Base-by-base conservation (phyloP, 352 stramenopile genomes). In the Pythium rhizo-oryzae region DNA sequence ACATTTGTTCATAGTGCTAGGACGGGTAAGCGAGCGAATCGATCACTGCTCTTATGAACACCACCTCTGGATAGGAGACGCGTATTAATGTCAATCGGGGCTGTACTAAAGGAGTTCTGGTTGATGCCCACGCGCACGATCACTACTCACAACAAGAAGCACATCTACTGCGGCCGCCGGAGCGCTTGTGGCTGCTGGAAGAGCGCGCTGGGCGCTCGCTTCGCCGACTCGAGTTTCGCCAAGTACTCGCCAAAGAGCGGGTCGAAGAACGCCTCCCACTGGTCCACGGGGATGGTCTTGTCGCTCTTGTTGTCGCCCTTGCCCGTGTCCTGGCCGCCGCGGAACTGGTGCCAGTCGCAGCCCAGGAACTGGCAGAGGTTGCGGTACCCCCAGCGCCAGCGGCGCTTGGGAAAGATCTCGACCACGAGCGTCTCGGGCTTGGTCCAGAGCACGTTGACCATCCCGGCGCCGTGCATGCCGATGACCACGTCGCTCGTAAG, bases 351-450 rank as follows among this genome's bases (percentile, higher is more conserved):
- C 79, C 83, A 94, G 30, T 85, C 58, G 61, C 84, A 92, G 47
- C 84, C 87, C 5, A 90, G 33, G 33, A 84, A 89, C 52, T 92
- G 84, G 47, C 87, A 94, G 46, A 94, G 50, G 50, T 94, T 93
- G 15, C 84, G 81, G 59, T 91, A 93, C 7, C 87, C 87, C 80
- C 80, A 94, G 18, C 83, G 80, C 12, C 67, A 73, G 13, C 75
- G 72, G 8, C 71, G 13, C 49, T 78, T 80, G 0, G 84, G 86
- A 52, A 94, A 94, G 63, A 94, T 93, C 71, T 94, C 86, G 24
- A 94, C 39, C 19, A 94, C 70, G 9, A 74, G 61, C 67, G 81
- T 90, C 65, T 72, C 61, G 0, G 82, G 82, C 3, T 79, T 75
- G 15, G 81, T 64, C 81, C 85, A 94, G 0, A 90, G 23, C 0